Percentiles rank a stretch among this genome's conserved stretches.
These are phyloP conservation scores for Macadamia tetraphylla DNA, from an alignment of 164 flowering plant genomes.

Conservation along the genomic window DNA sequence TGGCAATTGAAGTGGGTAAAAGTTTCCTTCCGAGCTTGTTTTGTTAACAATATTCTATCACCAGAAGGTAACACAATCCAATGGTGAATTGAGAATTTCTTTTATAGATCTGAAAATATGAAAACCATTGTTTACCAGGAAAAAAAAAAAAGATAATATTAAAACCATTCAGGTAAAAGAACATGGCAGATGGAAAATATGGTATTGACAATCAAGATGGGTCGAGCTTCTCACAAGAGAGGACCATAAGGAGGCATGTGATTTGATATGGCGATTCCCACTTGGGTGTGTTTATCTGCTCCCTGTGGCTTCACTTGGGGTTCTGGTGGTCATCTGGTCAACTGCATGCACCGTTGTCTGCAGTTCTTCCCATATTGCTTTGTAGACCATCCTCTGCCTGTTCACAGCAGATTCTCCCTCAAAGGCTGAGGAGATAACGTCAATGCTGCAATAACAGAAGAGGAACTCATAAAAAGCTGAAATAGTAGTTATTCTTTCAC, in stretches of 20 bases:
- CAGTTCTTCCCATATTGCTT: constrained; percentile 97
- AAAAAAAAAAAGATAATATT: no score
- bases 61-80: constrained; percentile 2
- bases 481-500: not conserved
- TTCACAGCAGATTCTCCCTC: constrained; percentile 88
- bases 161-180: not conserved
- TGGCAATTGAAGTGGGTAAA: not conserved
- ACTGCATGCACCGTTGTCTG: constrained; percentile 93
- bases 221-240: not conserved
- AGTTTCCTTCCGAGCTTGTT: not conserved
- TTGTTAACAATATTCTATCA: not conserved
- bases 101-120: not conserved
- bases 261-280: not conserved
- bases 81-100: not conserved
- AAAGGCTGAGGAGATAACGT: constrained; percentile 68
- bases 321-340: constrained; percentile 88
- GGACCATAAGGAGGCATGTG: not conserved
- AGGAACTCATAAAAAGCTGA: not conserved
- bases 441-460: constrained; percentile 53
- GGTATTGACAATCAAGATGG: not conserved
- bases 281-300: not conserved
- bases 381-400: constrained; percentile 96
- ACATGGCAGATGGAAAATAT: not conserved
- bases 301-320: constrained; percentile 62
- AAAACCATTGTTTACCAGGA: no score